phyloP scores from a whole-genome alignment of 176 grass and related monocot genomes.

The Triticum turgidum region DNA sequence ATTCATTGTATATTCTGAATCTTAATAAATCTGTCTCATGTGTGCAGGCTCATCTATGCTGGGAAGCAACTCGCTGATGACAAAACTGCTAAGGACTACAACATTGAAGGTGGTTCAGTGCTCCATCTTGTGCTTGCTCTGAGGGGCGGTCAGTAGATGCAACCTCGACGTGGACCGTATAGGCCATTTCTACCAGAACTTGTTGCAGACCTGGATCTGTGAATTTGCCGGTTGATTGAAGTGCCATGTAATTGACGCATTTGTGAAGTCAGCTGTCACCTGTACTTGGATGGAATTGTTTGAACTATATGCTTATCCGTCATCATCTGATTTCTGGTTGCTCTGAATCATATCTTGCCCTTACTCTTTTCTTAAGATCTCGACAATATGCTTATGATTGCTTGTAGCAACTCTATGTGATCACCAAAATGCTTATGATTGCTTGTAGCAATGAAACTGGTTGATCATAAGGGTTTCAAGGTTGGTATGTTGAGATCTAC shows the following conservation, averaged over 20 bases:
- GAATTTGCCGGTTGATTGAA: conserved; percentile 29
- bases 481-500: neutral
- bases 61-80: conserved; percentile 95
- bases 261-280: conserved; percentile 23
- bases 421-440: neutral
- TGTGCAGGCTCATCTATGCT: conserved; percentile 79
- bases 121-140: conserved; percentile 94
- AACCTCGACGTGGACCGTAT: neutral
- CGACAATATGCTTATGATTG: neutral
- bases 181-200: neutral
- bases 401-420: neutral
- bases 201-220: neutral
- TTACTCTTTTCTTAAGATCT: neutral
- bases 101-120: conserved; percentile 88
- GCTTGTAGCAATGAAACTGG: neutral
- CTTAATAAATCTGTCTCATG: neutral
- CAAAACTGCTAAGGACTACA: conserved; percentile 94
- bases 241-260: conserved; percentile 2
- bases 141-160: conserved; percentile 65
- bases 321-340: conserved; percentile 7
- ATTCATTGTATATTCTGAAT: neutral
- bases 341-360: neutral
- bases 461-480: neutral
- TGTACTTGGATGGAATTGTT: conserved; percentile 30
- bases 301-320: conserved; percentile 2